A percentile compares a stretch with the other conserved stretches of the same genome.
These are phyloP conservation scores for Talaromyces pinophilus DNA, from an alignment of 2,329 filamentous ascomycete genomes.

Conservation along the genomic window DNA sequence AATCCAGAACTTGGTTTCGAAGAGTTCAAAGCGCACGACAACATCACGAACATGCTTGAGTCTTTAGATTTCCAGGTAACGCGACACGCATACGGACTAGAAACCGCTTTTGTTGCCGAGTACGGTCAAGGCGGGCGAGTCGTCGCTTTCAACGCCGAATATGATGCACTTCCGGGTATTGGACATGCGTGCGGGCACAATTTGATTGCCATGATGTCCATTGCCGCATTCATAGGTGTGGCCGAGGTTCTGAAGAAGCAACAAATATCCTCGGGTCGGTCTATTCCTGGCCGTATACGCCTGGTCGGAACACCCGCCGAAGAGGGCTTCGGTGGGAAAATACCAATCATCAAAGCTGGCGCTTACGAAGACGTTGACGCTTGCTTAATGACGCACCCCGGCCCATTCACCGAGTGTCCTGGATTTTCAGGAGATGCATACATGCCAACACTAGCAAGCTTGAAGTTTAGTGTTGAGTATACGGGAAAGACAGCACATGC, in stretches of 20 bases:
- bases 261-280: background rate
- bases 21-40: conserved; percentile 55
- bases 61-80: conserved; percentile 50
- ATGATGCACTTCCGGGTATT: conserved; percentile 9
- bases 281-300: conserved; percentile 1
- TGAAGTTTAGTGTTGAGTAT: conserved; percentile 5
- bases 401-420: conserved; percentile 3
- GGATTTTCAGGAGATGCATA: conserved; percentile 8
- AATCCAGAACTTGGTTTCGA: conserved; percentile 57
- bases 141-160: conserved; percentile 44
- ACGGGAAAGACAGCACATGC: conserved; percentile 3
- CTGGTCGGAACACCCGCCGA: conserved; percentile 5
- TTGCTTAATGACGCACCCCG: conserved; percentile 10
- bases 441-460: conserved; percentile 8
- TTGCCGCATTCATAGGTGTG: background rate
- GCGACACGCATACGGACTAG: conserved; percentile 53
- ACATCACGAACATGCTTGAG: conserved; percentile 50
- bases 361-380: conserved; percentile 6
- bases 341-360: background rate
- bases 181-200: conserved; percentile 11
- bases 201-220: conserved; percentile 11
- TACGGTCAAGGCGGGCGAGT: conserved; percentile 43
- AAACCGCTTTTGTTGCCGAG: conserved; percentile 55
- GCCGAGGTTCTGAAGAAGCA: background rate
- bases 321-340: conserved; percentile 8